phyloP scores from a whole-genome alignment of 371 early-diverging fungal species.

The Rhizopus microsporus region DNA sequence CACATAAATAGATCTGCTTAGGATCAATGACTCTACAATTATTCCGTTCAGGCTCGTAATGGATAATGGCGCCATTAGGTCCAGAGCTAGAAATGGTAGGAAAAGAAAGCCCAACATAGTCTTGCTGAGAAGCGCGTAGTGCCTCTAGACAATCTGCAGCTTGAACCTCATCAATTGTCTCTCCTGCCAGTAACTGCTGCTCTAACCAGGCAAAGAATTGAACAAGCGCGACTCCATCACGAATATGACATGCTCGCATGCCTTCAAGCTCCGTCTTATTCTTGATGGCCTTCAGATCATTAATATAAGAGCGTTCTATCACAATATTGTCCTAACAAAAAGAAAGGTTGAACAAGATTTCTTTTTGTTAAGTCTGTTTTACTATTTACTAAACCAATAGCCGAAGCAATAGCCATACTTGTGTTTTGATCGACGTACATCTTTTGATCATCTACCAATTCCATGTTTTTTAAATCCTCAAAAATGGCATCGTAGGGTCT shows the following conservation, averaged over 20 bases:
- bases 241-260: conserved; percentile 92
- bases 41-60: conserved; percentile 88
- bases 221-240: conserved; percentile 93
- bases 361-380: conserved; percentile 3
- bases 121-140: conserved; percentile 64
- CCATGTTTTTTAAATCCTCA: conserved; percentile 59
- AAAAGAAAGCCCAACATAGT: conserved; percentile 89
- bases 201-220: conserved; percentile 97
- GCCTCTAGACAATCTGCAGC: conserved; percentile 78
- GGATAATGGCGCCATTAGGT: conserved; percentile 96
- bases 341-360: not conserved
- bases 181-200: conserved; percentile 71
- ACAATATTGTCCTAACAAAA: conserved; percentile 53
- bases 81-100: conserved; percentile 95
- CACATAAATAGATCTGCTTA: conserved; percentile 89
- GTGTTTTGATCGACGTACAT: conserved; percentile 60
- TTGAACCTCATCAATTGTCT: conserved; percentile 70
- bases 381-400: conserved; percentile 49
- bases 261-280: conserved; percentile 91
- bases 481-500: conserved; percentile 82
- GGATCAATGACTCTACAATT: conserved; percentile 54
- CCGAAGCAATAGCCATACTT: conserved; percentile 71
- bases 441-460: conserved; percentile 30
- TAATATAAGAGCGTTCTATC: conserved; percentile 72
- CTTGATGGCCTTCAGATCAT: conserved; percentile 90